These are phyloP conservation scores for Beauveria australis DNA, from an alignment of 2,329 filamentous ascomycete genomes.

Conservation along the genomic window DNA sequence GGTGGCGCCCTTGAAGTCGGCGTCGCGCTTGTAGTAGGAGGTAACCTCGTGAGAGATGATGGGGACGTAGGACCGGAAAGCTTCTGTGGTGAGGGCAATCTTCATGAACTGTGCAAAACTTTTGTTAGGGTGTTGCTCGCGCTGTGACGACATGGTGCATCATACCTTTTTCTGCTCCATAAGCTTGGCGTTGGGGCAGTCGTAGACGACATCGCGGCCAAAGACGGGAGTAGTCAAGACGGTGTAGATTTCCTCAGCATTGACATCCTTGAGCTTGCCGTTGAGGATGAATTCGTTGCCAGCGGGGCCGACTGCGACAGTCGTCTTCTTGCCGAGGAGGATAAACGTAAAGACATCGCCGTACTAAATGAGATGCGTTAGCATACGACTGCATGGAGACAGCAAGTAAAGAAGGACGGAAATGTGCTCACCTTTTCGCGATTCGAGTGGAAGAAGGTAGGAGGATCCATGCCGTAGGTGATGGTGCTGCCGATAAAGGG, in stretches of 20 bases:
- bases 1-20: conserved; percentile 57
- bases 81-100: conserved; percentile 66
- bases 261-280: conserved; percentile 81
- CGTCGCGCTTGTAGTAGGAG: conserved; percentile 60
- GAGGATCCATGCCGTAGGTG: conserved; percentile 91
- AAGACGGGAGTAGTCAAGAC: conserved; percentile 67
- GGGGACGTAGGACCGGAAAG: conserved; percentile 66
- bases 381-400: neutral
- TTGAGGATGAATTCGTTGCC: conserved; percentile 91
- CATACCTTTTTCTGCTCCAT: conserved; percentile 95
- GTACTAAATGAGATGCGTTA: conserved; percentile 48
- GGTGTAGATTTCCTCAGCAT: conserved; percentile 83
- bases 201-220: conserved; percentile 80
- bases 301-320: conserved; percentile 70
- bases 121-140: conserved; percentile 13
- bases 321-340: conserved; percentile 81
- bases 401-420: neutral
- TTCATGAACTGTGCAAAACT: conserved; percentile 59
- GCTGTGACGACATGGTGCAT: neutral
- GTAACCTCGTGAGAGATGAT: conserved; percentile 70
- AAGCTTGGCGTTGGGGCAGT: conserved; percentile 82
- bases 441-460: conserved; percentile 71
- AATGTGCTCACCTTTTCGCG: conserved; percentile 58
- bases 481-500: conserved; percentile 85
- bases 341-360: conserved; percentile 88